These are phyloP conservation scores for Epichloe sp. DNA, from an alignment of 2,329 filamentous ascomycete species.

Conservation along the genomic window DNA sequence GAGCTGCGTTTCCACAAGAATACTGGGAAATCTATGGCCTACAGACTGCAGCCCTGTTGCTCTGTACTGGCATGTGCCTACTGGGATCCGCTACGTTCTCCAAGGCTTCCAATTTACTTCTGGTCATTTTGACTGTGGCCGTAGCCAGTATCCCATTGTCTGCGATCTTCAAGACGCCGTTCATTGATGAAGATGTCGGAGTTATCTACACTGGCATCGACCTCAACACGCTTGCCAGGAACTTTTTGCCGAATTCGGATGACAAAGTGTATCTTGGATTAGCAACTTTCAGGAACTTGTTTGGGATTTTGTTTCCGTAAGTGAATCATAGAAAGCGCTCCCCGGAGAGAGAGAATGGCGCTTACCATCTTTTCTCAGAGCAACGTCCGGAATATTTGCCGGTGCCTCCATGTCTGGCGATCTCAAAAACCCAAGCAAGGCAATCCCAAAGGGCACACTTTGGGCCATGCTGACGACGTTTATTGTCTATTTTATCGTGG, in stretches of 20 bases:
- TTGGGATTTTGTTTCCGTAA: slow-evolving; percentile 70
- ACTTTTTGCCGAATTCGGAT: slow-evolving; percentile 57
- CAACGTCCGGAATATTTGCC: slow-evolving; percentile 45
- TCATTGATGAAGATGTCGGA: slow-evolving; percentile 45
- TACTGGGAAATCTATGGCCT: slow-evolving; percentile 70
- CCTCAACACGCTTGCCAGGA: slow-evolving; percentile 55
- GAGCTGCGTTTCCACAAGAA: slow-evolving; percentile 50
- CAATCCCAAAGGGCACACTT: slow-evolving; percentile 74
- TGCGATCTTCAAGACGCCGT: slow-evolving; percentile 54
- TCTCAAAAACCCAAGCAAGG: slow-evolving; percentile 66
- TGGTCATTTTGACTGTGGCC: slow-evolving; percentile 57
- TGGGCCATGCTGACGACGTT: slow-evolving; percentile 68
- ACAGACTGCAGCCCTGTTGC: slow-evolving; percentile 54
- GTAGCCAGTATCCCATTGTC: slow-evolving; percentile 75
- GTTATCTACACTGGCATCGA: slow-evolving; percentile 72
- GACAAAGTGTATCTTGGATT: slow-evolving; percentile 48
- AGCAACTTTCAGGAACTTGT: slow-evolving; percentile 66
- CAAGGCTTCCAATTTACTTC: slow-evolving; percentile 63
- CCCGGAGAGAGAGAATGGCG: slow-evolving; percentile 12
- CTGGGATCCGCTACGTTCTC: slow-evolving; percentile 71
- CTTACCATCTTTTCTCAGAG: slow-evolving; percentile 14
- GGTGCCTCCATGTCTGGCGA: slow-evolving; percentile 89
- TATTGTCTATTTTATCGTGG: slow-evolving; percentile 60
- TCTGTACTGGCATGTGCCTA: slow-evolving; percentile 64
- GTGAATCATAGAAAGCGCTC: slow-evolving; percentile 4